These are phyloP conservation scores for Pistacia vera DNA, from an alignment of 345 rosid genomes.

Conservation along the genomic window DNA sequence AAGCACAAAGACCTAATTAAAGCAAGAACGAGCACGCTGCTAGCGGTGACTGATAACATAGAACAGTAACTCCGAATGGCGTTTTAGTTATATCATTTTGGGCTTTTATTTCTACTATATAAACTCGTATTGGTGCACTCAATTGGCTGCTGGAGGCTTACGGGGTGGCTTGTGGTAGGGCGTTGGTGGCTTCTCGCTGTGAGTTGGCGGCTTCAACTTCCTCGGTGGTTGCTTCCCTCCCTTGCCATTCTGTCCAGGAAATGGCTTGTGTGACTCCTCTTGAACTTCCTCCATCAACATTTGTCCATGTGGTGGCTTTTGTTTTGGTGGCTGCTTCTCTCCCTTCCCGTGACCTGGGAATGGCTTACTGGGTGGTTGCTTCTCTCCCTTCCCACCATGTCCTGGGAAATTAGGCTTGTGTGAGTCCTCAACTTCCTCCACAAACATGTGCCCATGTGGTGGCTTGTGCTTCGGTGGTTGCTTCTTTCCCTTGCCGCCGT, in stretches of 20 bases:
- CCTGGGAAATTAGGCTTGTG: not conserved
- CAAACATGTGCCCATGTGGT: slow-evolving; percentile 16
- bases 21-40: not conserved
- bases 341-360: not conserved
- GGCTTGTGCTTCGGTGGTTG: slow-evolving; percentile 13
- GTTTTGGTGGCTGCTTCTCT: not conserved
- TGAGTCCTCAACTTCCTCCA: slow-evolving; percentile 22
- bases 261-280: slow-evolving; percentile 9
- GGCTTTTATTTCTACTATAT: slow-evolving; percentile 8
- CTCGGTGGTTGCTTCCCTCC: slow-evolving; percentile 20
- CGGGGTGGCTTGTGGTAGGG: slow-evolving; percentile 5
- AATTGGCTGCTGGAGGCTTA: slow-evolving; percentile 20
- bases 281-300: slow-evolving; percentile 16
- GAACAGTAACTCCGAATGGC: not conserved
- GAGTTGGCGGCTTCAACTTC: not conserved
- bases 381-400: not conserved
- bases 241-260: slow-evolving; percentile 2
- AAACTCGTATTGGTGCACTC: not conserved
- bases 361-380: not conserved
- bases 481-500: no score
- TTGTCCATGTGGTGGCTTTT: slow-evolving; percentile 12
- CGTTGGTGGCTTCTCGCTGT: not conserved
- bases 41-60: not conserved
- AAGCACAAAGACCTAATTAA: not conserved
- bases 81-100: not conserved